These are phyloP conservation scores for Monilinia fructicola DNA, from an alignment of 2,329 filamentous ascomycete species.

Conservation along the genomic window DNA sequence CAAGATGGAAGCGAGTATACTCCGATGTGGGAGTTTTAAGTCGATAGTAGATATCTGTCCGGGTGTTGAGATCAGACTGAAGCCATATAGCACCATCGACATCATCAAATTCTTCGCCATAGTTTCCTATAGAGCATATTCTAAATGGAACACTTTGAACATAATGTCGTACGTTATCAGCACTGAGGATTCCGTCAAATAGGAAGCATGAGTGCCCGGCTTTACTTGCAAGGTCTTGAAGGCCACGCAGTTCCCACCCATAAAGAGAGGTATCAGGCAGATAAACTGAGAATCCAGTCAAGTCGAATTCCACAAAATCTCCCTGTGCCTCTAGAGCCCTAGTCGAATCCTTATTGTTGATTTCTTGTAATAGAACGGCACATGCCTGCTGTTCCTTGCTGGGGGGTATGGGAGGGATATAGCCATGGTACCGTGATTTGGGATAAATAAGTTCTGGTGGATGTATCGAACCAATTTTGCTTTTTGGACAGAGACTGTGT, in stretches of 20 bases:
- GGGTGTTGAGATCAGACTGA: slow-evolving; percentile 50
- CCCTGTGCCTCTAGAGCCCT: slow-evolving; percentile 5
- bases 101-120: slow-evolving; percentile 52
- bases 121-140: slow-evolving; percentile 64
- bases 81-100: slow-evolving; percentile 62
- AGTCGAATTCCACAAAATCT: slow-evolving; percentile 47
- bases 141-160: slow-evolving; percentile 58
- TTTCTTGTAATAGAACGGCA: slow-evolving; percentile 24
- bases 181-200: slow-evolving; percentile 61
- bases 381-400: slow-evolving; percentile 27
- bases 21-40: slow-evolving; percentile 55
- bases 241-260: slow-evolving; percentile 52
- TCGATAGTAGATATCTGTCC: slow-evolving; percentile 60
- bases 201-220: slow-evolving; percentile 45
- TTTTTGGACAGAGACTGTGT: background rate
- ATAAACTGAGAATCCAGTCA: slow-evolving; percentile 62
- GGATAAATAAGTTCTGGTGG: slow-evolving; percentile 23
- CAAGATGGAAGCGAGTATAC: slow-evolving; percentile 61
- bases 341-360: background rate
- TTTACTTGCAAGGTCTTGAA: slow-evolving; percentile 52
- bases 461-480: slow-evolving; percentile 7
- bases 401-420: slow-evolving; percentile 24
- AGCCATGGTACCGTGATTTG: slow-evolving; percentile 27
- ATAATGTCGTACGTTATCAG: slow-evolving; percentile 46
- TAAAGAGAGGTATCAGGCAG: slow-evolving; percentile 40